phyloP scores from a whole-genome alignment of 177 flowering plant species.

The Tripterygium wilfordii region DNA sequence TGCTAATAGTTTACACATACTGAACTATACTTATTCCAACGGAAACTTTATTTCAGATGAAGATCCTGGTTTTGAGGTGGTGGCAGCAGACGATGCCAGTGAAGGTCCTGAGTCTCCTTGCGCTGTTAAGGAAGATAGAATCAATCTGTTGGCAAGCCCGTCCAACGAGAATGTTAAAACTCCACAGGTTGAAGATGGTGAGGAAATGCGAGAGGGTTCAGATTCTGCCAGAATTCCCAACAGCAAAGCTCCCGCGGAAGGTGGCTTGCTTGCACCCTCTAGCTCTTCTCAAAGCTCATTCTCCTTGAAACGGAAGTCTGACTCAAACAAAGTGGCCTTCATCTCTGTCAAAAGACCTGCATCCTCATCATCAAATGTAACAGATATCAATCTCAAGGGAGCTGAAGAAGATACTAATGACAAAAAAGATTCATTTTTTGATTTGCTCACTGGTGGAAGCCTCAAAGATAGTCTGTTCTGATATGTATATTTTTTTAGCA shows the following conservation, averaged over 20 bases:
- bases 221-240: slow-evolving; percentile 6
- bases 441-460: slow-evolving; percentile 42
- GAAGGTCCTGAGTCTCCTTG: slow-evolving; percentile 9
- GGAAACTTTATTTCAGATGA: slow-evolving; percentile 28
- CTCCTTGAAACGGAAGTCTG: slow-evolving; percentile 10
- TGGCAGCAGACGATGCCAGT: slow-evolving; percentile 8
- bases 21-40: too few relatives aligned
- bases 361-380: slow-evolving; percentile 9
- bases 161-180: slow-evolving; percentile 4
- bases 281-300: slow-evolving; percentile 9
- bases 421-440: slow-evolving; percentile 32
- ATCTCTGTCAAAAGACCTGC: slow-evolving; percentile 26
- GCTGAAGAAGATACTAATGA: not conserved
- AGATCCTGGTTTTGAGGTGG: slow-evolving; percentile 13
- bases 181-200: slow-evolving; percentile 10
- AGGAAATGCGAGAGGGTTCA: not conserved
- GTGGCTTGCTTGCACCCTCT: slow-evolving; percentile 8
- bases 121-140: slow-evolving; percentile 1
- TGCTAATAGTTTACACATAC: too few relatives aligned
- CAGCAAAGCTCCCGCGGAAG: slow-evolving; percentile 1
- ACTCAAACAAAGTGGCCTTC: slow-evolving; percentile 45
- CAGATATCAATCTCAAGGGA: slow-evolving; percentile 7
- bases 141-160: slow-evolving; percentile 3
- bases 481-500: too few relatives aligned
- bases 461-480: slow-evolving; percentile 37